These are phyloP conservation scores for Trichoderma sp. DNA, from an alignment of 2,329 filamentous ascomycete species.

Conservation along the genomic window DNA sequence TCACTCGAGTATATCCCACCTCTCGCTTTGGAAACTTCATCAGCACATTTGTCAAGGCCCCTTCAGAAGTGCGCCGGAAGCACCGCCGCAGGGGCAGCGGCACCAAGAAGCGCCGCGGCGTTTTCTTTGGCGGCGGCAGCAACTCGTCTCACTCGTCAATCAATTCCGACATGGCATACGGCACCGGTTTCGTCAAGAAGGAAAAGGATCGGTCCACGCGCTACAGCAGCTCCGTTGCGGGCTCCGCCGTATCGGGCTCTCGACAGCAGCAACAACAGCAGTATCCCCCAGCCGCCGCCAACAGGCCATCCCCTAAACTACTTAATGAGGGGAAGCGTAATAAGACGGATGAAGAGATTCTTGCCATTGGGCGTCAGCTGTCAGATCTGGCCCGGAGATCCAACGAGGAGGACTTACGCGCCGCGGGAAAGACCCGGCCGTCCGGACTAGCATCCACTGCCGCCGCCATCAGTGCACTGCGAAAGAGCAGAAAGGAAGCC, in stretches of 20 bases:
- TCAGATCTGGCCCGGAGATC: constrained; percentile 51
- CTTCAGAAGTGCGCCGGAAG: constrained; percentile 52
- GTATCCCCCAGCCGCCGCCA: not conserved
- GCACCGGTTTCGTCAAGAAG: constrained; percentile 54
- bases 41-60: constrained; percentile 60
- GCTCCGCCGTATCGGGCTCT: constrained; percentile 5
- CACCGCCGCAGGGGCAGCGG: constrained; percentile 39
- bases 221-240: constrained; percentile 25
- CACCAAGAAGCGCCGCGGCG: constrained; percentile 49
- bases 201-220: constrained; percentile 31
- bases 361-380: constrained; percentile 53
- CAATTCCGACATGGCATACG: constrained; percentile 67
- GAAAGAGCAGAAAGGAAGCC: constrained; percentile 37
- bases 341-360: constrained; percentile 56
- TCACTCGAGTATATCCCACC: constrained; percentile 54
- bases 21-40: constrained; percentile 54
- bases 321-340: constrained; percentile 26
- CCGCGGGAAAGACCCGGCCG: constrained; percentile 33
- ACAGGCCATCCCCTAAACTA: not conserved
- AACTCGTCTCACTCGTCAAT: constrained; percentile 67
- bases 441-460: constrained; percentile 37
- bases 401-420: constrained; percentile 48
- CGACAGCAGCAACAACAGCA: not conserved
- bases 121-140: constrained; percentile 53
- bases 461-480: constrained; percentile 41